Conservation (phyloP, 1,139 yeast species). For the Magnusiomyces fungicola region DNA sequence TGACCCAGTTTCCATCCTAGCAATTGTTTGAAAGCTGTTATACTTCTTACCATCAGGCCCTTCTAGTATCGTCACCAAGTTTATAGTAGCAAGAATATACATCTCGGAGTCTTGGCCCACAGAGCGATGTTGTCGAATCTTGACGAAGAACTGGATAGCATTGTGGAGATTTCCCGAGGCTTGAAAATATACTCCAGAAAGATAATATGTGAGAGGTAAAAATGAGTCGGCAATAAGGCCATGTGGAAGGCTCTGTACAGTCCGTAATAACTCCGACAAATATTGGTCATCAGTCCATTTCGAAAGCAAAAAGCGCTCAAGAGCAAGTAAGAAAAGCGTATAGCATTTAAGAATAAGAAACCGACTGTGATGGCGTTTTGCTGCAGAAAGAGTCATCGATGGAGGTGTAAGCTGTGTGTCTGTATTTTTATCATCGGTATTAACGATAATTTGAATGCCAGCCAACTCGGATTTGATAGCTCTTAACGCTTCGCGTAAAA, state of each 20-base stretch:
- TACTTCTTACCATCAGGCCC: constrained; percentile 12
- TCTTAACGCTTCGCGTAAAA: constrained; percentile 7
- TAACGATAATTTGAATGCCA: constrained; percentile 1
- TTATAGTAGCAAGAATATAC: constrained; percentile 13
- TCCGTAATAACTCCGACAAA: constrained; percentile 11
- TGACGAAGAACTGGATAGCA: constrained; percentile 15
- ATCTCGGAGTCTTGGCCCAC: constrained; percentile 8
- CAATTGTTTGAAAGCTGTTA: constrained; percentile 11
- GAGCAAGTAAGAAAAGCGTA: constrained; percentile 9
- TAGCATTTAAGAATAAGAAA: constrained; percentile 12
- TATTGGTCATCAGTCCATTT: constrained; percentile 13
- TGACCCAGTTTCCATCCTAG: constrained; percentile 3
- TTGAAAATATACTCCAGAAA: constrained; percentile 15
- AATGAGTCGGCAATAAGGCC: constrained; percentile 7
- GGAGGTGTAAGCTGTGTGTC: constrained; percentile 7
- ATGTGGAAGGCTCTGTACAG: constrained; percentile 11
- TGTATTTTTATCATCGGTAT: neutral
- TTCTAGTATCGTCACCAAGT: constrained; percentile 12
- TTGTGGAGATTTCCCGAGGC: constrained; percentile 15
- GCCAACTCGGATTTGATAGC: constrained; percentile 10
- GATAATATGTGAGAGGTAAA: constrained; percentile 14
- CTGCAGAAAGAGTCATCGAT: constrained; percentile 7
- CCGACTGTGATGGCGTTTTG: constrained; percentile 8
- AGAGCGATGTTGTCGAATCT: constrained; percentile 9
- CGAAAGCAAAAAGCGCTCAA: constrained; percentile 12